These are phyloP conservation scores for Saprolegnia diclina DNA, from an alignment of 352 stramenopile species.

Conservation along the genomic window DNA sequence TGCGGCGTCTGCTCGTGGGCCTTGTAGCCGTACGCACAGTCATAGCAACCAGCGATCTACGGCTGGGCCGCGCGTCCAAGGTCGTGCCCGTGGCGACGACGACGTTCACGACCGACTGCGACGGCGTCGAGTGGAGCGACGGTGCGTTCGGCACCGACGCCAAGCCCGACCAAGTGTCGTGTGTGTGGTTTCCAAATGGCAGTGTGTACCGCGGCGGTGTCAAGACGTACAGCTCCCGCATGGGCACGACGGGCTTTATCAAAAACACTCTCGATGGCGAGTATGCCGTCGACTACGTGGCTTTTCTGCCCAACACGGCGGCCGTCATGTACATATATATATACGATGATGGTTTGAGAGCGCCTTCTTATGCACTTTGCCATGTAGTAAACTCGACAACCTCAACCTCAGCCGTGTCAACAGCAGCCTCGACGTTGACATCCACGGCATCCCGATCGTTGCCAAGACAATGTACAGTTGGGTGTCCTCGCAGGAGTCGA, in stretches of 20 bases:
- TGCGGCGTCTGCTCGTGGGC: background rate
- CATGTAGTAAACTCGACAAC: slow-evolving; percentile 6
- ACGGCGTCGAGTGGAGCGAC: background rate
- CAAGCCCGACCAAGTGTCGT: background rate
- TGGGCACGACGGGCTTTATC: slow-evolving; percentile 3
- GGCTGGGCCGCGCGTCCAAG: background rate
- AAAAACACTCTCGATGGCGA: background rate
- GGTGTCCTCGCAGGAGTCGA: background rate
- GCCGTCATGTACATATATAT: background rate
- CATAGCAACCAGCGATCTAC: background rate
- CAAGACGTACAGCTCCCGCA: slow-evolving; percentile 1
- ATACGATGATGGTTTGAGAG: background rate
- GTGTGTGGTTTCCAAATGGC: slow-evolving; percentile 1
- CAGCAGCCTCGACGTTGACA: background rate
- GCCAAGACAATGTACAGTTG: slow-evolving; percentile 8
- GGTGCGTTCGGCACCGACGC: background rate
- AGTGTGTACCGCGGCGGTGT: background rate
- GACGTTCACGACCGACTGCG: slow-evolving; percentile 6
- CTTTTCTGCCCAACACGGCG: slow-evolving; percentile 4
- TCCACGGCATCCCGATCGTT: background rate
- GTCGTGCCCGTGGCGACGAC: background rate
- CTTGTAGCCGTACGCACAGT: background rate
- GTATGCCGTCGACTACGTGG: background rate
- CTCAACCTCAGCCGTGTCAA: background rate
- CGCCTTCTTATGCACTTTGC: background rate